These are phyloP conservation scores for Fomitopsis pinicola DNA, from an alignment of 1,284 basidiomycete species.

Conservation along the genomic window DNA sequence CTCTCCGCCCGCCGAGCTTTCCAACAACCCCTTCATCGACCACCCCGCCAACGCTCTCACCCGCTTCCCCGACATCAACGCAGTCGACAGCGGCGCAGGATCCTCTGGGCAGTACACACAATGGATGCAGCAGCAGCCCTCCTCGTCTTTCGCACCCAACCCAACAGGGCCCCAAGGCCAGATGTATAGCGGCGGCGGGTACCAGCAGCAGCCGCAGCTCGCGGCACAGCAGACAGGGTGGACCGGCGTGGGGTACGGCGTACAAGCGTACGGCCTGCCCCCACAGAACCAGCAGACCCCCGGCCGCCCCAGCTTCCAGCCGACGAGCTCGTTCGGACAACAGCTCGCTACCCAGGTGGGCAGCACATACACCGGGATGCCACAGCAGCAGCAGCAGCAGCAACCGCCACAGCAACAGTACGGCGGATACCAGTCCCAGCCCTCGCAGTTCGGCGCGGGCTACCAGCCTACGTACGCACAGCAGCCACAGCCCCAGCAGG, in stretches of 20 bases:
- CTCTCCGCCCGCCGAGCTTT: conserved; percentile 29
- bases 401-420: conserved; percentile 17
- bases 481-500: conserved; percentile 22
- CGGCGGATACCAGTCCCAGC: conserved; percentile 22
- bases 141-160: conserved; percentile 11
- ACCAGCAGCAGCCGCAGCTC: conserved; percentile 15
- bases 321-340: conserved; percentile 30
- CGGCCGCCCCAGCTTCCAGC: conserved; percentile 26
- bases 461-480: conserved; percentile 22
- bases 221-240: conserved; percentile 18
- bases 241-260: conserved; percentile 18
- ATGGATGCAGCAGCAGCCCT: conserved; percentile 23
- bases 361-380: conserved; percentile 13
- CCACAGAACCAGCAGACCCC: conserved; percentile 19
- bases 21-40: conserved; percentile 38
- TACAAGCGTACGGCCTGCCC: conserved; percentile 14
- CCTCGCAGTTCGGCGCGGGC: conserved; percentile 17
- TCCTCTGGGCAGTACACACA: conserved; percentile 23
- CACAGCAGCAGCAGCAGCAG: conserved; percentile 8
- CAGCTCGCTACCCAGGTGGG: conserved; percentile 28
- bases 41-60: conserved; percentile 28
- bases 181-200: conserved; percentile 12
- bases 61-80: conserved; percentile 30
- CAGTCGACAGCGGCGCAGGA: conserved; percentile 14
- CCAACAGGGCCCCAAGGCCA: conserved; percentile 15